Conservation (phyloP, 129 eudicot species). For the Escallonia herrerae region DNA sequence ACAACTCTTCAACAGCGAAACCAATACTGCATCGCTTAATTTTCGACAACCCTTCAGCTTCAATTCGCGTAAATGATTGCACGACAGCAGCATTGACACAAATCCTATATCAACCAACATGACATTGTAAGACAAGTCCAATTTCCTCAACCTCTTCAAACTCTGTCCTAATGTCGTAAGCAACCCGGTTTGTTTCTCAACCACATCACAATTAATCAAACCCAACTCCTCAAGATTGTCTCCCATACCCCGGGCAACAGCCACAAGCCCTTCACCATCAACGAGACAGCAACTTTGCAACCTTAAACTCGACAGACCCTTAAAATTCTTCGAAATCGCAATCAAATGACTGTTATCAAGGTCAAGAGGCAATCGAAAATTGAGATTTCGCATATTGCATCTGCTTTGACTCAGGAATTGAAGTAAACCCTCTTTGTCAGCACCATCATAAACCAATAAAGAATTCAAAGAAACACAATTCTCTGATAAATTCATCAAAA, state of each 20-base stretch:
- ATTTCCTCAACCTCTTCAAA: conserved; percentile 29
- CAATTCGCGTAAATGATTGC: conserved; percentile 28
- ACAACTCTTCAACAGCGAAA: conserved; percentile 47
- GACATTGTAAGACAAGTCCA: conserved; percentile 63
- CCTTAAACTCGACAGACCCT: conserved; percentile 29
- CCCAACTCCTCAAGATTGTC: conserved; percentile 51
- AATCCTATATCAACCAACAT: conserved; percentile 56
- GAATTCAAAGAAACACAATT: conserved; percentile 28
- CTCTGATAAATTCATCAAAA: conserved; percentile 39
- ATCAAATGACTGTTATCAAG: conserved; percentile 49
- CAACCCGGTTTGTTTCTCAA: conserved; percentile 46
- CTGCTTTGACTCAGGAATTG: conserved; percentile 40
- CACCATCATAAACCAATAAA: conserved; percentile 61
- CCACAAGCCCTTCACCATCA: conserved; percentile 48
- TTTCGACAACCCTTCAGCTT: conserved; percentile 56
- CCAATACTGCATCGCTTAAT: conserved; percentile 27
- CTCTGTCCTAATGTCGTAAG: conserved; percentile 57
- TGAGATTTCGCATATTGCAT: conserved; percentile 39
- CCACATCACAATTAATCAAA: conserved; percentile 56
- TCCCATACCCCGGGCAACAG: conserved; percentile 36
- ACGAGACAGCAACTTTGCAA: conserved; percentile 58
- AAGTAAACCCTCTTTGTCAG: conserved; percentile 44
- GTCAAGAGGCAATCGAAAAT: conserved; percentile 70
- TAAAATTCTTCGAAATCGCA: conserved; percentile 38
- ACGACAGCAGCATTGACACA: conserved; percentile 55